Evolutionary conservation across 345 rosid genomes (phyloP).

Genomic region (Dipteronia dyeriana): DNA sequence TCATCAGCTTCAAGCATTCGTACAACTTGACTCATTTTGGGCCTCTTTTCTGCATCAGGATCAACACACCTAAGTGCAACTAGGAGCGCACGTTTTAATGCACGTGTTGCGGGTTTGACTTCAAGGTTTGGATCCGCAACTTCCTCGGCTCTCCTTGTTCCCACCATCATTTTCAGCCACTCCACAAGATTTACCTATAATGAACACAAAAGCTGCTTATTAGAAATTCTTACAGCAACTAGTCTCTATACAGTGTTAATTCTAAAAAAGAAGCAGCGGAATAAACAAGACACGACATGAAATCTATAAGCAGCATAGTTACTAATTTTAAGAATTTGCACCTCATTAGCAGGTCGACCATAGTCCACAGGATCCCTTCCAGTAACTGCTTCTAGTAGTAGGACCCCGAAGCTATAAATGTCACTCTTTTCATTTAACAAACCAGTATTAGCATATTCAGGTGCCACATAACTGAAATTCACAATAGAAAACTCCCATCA

Average conservation of each 20-base stretch:
- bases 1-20: slow-evolving; percentile 91
- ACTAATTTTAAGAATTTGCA: slow-evolving; percentile 14
- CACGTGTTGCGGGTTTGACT: slow-evolving; percentile 70
- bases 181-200: slow-evolving; percentile 90
- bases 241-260: not conserved
- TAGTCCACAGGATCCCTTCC: slow-evolving; percentile 97
- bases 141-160: slow-evolving; percentile 90
- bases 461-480: slow-evolving; percentile 85
- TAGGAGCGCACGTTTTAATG: slow-evolving; percentile 73
- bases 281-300: not conserved
- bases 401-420: slow-evolving; percentile 92
- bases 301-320: not conserved
- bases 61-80: slow-evolving; percentile 91
- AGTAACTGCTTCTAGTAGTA: slow-evolving; percentile 88
- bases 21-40: slow-evolving; percentile 88
- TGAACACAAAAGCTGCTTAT: slow-evolving; percentile 1
- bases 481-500: slow-evolving; percentile 14
- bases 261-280: not conserved
- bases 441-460: slow-evolving; percentile 92
- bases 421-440: slow-evolving; percentile 97
- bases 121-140: slow-evolving; percentile 82
- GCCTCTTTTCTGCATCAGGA: slow-evolving; percentile 86
- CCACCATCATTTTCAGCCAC: slow-evolving; percentile 97
- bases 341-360: slow-evolving; percentile 90
- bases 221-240: slow-evolving; percentile 11